These are phyloP conservation scores for Claviceps pazoutovae DNA, from an alignment of 2,329 filamentous ascomycete species.

Conservation along the genomic window DNA sequence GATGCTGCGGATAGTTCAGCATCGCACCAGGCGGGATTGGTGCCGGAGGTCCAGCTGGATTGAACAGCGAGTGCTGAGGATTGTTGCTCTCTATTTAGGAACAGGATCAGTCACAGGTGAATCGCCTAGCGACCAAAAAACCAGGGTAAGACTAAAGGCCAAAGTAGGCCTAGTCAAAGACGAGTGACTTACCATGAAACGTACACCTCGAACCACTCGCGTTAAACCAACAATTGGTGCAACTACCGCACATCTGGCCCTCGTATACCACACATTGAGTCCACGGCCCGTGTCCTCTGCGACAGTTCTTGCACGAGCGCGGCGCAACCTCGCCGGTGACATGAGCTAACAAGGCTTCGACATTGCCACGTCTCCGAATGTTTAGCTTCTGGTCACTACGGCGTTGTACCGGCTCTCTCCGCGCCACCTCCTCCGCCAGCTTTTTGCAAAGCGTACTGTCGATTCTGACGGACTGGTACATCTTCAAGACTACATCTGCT, in stretches of 20 bases:
- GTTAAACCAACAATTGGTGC: constrained; percentile 51
- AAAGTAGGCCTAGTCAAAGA: not conserved
- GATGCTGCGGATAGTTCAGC: constrained; percentile 11
- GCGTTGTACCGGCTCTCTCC: constrained; percentile 37
- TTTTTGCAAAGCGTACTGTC: constrained; percentile 42
- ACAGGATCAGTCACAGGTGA: not conserved
- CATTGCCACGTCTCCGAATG: constrained; percentile 42
- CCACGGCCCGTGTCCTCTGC: constrained; percentile 47
- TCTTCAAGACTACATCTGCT: constrained; percentile 31
- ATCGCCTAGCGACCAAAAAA: not conserved
- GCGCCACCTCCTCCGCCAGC: constrained; percentile 33
- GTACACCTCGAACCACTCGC: constrained; percentile 45
- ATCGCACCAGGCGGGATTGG: not conserved
- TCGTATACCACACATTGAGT: constrained; percentile 43
- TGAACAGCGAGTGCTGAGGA: constrained; percentile 17
- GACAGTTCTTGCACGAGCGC: constrained; percentile 44
- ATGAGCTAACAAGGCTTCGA: constrained; percentile 44
- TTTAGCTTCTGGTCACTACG: constrained; percentile 41
- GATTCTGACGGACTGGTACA: constrained; percentile 30
- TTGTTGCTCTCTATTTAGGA: constrained; percentile 29
- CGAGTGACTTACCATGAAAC: constrained; percentile 37
- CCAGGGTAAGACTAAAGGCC: not conserved
- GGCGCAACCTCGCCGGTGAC: constrained; percentile 36
- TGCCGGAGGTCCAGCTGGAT: constrained; percentile 2
- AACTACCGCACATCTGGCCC: constrained; percentile 47